Conservation (phyloP, 2,329 filamentous ascomycete species). For the Dactylellina parvicollis region DNA sequence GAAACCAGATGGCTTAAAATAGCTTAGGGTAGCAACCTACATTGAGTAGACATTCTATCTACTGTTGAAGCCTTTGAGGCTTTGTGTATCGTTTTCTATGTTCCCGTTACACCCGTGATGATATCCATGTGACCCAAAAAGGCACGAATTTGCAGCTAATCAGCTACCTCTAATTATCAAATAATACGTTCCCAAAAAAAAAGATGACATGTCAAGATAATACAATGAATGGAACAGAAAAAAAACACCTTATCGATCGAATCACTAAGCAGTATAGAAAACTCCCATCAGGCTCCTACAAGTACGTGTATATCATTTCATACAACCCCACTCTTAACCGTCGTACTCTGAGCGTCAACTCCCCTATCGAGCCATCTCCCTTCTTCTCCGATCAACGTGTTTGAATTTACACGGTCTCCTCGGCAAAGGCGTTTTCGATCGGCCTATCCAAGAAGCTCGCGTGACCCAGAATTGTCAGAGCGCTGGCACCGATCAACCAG, state of each 20-base stretch:
- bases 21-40: too few relatives aligned
- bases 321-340: too few relatives aligned
- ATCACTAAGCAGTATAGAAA: background rate
- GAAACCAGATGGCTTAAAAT: too few relatives aligned
- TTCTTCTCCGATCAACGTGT: background rate
- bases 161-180: background rate
- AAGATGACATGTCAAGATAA: background rate
- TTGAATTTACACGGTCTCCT: conserved; percentile 93
- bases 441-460: conserved; percentile 97
- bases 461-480: conserved; percentile 93
- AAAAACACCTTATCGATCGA: background rate
- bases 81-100: too few relatives aligned
- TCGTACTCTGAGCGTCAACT: background rate
- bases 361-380: background rate
- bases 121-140: background rate
- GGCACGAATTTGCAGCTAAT: background rate
- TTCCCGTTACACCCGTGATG: too few relatives aligned
- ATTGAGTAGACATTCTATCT: too few relatives aligned
- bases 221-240: background rate
- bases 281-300: background rate
- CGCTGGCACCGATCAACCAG: conserved; percentile 95
- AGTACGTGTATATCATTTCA: background rate
- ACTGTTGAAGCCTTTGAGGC: too few relatives aligned
- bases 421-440: conserved; percentile 99
- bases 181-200: background rate